A percentile compares a stretch with the other conserved stretches of the same genome.
These are phyloP conservation scores for Sclerotinia spermophila DNA, from an alignment of 2,329 filamentous ascomycete species.

Conservation along the genomic window DNA sequence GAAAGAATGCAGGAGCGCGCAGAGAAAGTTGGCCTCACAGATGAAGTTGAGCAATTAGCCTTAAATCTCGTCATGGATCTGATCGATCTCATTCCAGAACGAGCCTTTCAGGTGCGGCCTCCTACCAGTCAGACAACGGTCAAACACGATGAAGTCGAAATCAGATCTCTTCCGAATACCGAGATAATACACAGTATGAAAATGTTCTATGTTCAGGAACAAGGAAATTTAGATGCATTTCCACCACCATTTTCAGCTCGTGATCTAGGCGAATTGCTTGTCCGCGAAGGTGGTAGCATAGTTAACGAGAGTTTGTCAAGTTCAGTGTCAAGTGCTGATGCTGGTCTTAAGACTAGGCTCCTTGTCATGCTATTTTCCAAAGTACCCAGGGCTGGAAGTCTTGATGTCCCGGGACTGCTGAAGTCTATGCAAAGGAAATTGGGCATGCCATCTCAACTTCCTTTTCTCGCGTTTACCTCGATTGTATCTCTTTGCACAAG, in stretches of 20 bases:
- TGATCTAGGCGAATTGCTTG: constrained; percentile 57
- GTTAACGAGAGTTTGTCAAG: constrained; percentile 47
- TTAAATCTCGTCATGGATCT: constrained; percentile 53
- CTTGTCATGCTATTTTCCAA: constrained; percentile 57
- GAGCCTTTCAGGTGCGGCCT: constrained; percentile 50
- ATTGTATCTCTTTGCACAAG: constrained; percentile 56
- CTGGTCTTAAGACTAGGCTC: constrained; percentile 57
- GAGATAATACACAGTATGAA: constrained; percentile 59
- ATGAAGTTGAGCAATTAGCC: constrained; percentile 36
- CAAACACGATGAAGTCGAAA: constrained; percentile 32
- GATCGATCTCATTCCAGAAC: constrained; percentile 61
- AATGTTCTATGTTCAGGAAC: constrained; percentile 66
- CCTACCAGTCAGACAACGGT: constrained; percentile 30
- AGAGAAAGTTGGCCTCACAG: constrained; percentile 24
- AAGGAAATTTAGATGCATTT: constrained; percentile 63
- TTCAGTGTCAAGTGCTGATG: constrained; percentile 43
- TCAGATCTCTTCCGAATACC: constrained; percentile 40
- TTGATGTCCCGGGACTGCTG: constrained; percentile 49
- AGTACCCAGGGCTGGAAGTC: constrained; percentile 43
- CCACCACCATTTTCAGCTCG: constrained; percentile 55
- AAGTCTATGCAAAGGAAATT: constrained; percentile 50
- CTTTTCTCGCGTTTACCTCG: constrained; percentile 56
- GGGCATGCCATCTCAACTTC: constrained; percentile 39
- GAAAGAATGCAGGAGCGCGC: constrained; percentile 37
- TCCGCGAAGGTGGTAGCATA: constrained; percentile 56